Conservation (phyloP, 2,329 filamentous ascomycete genomes). For the Huntiella decipiens region DNA sequence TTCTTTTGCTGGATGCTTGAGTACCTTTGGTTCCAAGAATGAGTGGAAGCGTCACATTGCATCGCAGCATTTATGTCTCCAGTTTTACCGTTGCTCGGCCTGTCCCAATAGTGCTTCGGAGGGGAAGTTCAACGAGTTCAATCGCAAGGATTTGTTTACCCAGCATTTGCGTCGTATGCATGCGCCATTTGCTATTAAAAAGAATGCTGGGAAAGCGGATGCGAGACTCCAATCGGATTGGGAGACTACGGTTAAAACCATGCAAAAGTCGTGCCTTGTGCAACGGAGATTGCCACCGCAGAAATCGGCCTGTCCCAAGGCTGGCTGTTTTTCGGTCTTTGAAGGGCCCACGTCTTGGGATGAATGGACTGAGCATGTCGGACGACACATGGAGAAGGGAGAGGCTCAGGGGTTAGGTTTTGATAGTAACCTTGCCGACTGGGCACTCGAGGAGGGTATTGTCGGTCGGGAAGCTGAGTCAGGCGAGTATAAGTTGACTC, state of each 20-base stretch:
- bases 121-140: conserved; percentile 54
- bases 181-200: conserved; percentile 45
- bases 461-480: conserved; percentile 34
- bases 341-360: conserved; percentile 64
- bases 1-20: conserved; percentile 61
- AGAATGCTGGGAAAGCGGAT: conserved; percentile 36
- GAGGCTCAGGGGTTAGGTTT: conserved; percentile 38
- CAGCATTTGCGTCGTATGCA: conserved; percentile 94
- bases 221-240: conserved; percentile 41
- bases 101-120: conserved; percentile 35
- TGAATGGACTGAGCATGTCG: conserved; percentile 80
- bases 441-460: conserved; percentile 44
- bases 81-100: conserved; percentile 44
- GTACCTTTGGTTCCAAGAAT: conserved; percentile 81
- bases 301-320: conserved; percentile 48
- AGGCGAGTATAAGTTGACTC: conserved; percentile 34
- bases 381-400: conserved; percentile 66
- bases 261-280: conserved; percentile 57
- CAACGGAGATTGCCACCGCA: conserved; percentile 50
- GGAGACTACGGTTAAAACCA: conserved; percentile 46
- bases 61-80: conserved; percentile 65
- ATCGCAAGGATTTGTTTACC: conserved; percentile 88
- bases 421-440: conserved; percentile 37
- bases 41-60: conserved; percentile 94
- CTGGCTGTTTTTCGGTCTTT: conserved; percentile 54